These are phyloP conservation scores for Xylariaceae sp. DNA, from an alignment of 2,329 filamentous ascomycete genomes.

Conservation along the genomic window DNA sequence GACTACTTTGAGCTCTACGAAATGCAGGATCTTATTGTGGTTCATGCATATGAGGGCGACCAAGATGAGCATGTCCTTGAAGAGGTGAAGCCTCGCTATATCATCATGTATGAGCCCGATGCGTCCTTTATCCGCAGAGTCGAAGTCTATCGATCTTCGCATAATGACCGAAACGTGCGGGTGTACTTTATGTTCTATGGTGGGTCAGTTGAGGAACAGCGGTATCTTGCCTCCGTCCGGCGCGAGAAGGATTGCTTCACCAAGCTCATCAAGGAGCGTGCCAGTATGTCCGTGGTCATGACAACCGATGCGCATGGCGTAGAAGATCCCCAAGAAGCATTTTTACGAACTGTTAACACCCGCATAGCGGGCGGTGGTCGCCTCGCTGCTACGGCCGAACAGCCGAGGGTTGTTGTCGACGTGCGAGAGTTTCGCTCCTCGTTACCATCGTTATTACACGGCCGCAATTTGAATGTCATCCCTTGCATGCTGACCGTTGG, in stretches of 20 bases:
- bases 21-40: constrained; percentile 84
- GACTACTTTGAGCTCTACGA: constrained; percentile 91
- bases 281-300: constrained; percentile 88
- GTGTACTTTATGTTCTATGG: constrained; percentile 98
- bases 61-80: constrained; percentile 97
- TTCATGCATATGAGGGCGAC: constrained; percentile 94
- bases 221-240: constrained; percentile 87
- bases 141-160: constrained; percentile 94
- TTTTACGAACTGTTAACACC: constrained; percentile 94
- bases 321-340: constrained; percentile 86
- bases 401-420: constrained; percentile 90
- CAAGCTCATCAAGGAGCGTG: constrained; percentile 90
- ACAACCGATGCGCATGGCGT: constrained; percentile 71
- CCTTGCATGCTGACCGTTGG: constrained; percentile 96
- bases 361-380: constrained; percentile 92
- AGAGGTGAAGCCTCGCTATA: constrained; percentile 89
- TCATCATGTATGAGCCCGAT: constrained; percentile 98
- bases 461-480: constrained; percentile 83
- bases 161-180: constrained; percentile 84
- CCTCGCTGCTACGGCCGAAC: constrained; percentile 80
- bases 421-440: constrained; percentile 95
- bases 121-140: constrained; percentile 91
- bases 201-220: constrained; percentile 92
- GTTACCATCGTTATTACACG: constrained; percentile 88
- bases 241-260: constrained; percentile 97